Percentiles rank a stretch among this genome's conserved stretches.
phyloP scores from a whole-genome alignment of 2,329 filamentous ascomycete genomes.

The Paecilomyces fulvus region DNA sequence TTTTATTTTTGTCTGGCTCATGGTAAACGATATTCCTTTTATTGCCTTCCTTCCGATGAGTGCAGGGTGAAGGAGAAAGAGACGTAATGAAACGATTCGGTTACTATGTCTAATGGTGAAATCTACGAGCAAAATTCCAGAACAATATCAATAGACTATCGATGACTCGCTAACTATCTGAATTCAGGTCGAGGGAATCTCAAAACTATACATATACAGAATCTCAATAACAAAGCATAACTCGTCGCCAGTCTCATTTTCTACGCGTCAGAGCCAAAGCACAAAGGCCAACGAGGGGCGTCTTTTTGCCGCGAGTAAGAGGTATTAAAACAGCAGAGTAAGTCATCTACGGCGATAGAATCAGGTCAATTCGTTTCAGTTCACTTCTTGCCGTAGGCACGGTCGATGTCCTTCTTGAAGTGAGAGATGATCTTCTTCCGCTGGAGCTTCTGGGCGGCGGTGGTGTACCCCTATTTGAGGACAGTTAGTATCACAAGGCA shows the following conservation, averaged over 20 bases:
- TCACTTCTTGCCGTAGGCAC: constrained; percentile 47
- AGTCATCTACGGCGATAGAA: neutral
- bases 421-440: constrained; percentile 57
- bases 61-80: neutral
- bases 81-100: neutral
- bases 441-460: constrained; percentile 65
- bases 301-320: neutral
- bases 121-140: neutral
- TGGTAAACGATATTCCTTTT: too few species aligned
- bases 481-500: constrained; percentile 19
- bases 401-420: constrained; percentile 54
- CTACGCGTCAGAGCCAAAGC: neutral
- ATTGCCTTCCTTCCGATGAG: too few species aligned
- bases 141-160: neutral
- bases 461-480: constrained; percentile 49
- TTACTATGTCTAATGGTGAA: neutral
- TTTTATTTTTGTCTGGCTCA: too few species aligned
- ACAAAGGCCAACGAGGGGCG: neutral
- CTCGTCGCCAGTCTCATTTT: neutral
- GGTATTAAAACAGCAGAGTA: neutral
- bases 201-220: neutral
- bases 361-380: constrained; percentile 1
- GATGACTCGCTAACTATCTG: neutral
- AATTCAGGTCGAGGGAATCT: neutral
- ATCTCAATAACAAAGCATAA: neutral